Evolutionary conservation across 129 eudicot genomes (phyloP).

Genomic region (Flaveria brownii): DNA sequence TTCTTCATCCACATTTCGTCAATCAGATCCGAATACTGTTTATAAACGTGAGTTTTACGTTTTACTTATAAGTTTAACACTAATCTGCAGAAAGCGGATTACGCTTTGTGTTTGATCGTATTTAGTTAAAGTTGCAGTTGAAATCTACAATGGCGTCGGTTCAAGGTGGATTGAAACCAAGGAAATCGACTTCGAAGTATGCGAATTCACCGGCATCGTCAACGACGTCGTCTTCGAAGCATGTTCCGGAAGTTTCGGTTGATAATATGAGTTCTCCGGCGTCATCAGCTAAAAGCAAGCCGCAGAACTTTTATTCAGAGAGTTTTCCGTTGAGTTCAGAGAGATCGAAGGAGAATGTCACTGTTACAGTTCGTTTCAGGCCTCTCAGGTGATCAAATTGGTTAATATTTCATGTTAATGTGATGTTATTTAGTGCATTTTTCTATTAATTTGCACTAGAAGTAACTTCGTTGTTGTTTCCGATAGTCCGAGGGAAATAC

Average conservation of each 20-base stretch:
- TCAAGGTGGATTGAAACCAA: conserved; percentile 43
- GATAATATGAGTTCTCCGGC: conserved; percentile 66
- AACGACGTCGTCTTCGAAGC: conserved; percentile 66
- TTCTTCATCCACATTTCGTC: conserved; percentile 32
- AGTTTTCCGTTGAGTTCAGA: conserved; percentile 46
- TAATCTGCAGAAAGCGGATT: background rate
- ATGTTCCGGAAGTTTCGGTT: conserved; percentile 51
- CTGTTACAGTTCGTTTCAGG: conserved; percentile 95
- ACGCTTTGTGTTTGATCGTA: conserved; percentile 23
- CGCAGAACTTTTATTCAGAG: conserved; percentile 51
- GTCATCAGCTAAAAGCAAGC: conserved; percentile 67
- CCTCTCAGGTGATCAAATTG: conserved; percentile 71
- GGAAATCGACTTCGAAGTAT: conserved; percentile 38
- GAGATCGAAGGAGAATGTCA: conserved; percentile 89
- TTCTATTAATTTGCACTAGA: conserved; percentile 8
- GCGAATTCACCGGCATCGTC: conserved; percentile 58
- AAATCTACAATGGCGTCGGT: conserved; percentile 55
- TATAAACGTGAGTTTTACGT: background rate
- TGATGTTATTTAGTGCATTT: background rate
- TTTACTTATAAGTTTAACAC: background rate
- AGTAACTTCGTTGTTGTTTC: conserved; percentile 16
- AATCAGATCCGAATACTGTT: conserved; percentile 12
- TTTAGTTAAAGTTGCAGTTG: background rate
- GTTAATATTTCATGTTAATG: conserved; percentile 1
- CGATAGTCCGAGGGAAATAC: conserved; percentile 85